phyloP scores from a whole-genome alignment of 2,329 filamentous ascomycete genomes.

The Rasamsonia emersonii region DNA sequence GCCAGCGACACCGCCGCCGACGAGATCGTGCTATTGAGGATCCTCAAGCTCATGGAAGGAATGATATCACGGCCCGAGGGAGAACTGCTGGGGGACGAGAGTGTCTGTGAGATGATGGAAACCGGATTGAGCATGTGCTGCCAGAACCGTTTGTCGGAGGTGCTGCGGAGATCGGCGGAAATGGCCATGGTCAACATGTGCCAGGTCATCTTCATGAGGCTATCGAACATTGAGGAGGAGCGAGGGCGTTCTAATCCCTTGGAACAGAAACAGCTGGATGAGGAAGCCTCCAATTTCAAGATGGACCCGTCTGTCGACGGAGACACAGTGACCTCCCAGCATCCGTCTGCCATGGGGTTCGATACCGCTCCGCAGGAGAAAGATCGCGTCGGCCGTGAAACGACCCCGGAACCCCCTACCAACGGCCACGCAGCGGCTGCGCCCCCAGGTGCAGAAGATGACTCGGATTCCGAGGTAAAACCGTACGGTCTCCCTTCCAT shows the following conservation, averaged over 20 bases:
- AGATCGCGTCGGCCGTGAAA: constrained; percentile 24
- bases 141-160: constrained; percentile 80
- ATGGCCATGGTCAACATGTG: constrained; percentile 99
- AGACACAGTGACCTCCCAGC: constrained; percentile 48
- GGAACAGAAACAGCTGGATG: constrained; percentile 51
- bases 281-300: constrained; percentile 66
- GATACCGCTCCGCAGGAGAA: constrained; percentile 27
- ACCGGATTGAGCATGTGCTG: constrained; percentile 95
- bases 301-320: constrained; percentile 73
- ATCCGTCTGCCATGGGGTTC: constrained; percentile 32
- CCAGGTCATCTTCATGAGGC: constrained; percentile 89
- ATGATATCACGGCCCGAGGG: constrained; percentile 94
- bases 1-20: constrained; percentile 91
- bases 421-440: constrained; percentile 25
- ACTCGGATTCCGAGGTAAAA: constrained; percentile 52
- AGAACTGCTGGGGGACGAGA: constrained; percentile 91
- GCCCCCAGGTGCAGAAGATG: constrained; percentile 31
- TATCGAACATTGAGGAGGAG: constrained; percentile 74
- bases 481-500: constrained; percentile 94
- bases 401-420: constrained; percentile 22
- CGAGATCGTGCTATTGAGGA: constrained; percentile 88
- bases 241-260: constrained; percentile 57
- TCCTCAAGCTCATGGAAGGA: constrained; percentile 94
- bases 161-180: constrained; percentile 83
- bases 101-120: constrained; percentile 99